These are phyloP conservation scores for Sanghuangporus weigelae DNA, from an alignment of 1,284 basidiomycete genomes.

Conservation along the genomic window DNA sequence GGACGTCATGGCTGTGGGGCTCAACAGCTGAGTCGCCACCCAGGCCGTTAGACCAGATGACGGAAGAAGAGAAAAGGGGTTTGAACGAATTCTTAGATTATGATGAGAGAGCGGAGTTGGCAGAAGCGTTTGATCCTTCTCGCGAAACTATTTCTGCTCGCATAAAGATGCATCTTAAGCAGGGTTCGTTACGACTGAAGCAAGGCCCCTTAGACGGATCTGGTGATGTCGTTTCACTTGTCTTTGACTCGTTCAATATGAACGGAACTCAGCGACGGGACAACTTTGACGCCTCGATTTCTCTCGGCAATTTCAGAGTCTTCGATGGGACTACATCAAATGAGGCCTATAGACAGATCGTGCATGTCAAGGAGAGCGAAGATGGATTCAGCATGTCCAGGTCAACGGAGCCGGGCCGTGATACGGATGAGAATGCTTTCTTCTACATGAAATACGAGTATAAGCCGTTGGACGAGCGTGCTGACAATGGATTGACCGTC, in stretches of 20 bases:
- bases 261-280: slow-evolving; percentile 83
- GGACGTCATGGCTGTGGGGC: slow-evolving; percentile 80
- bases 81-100: slow-evolving; percentile 94
- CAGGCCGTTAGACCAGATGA: slow-evolving; percentile 59
- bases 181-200: slow-evolving; percentile 82
- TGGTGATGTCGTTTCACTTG: slow-evolving; percentile 80
- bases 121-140: slow-evolving; percentile 64
- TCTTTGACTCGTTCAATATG: slow-evolving; percentile 88
- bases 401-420: slow-evolving; percentile 26
- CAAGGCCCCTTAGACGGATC: slow-evolving; percentile 58
- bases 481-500: slow-evolving; percentile 88
- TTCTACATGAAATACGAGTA: slow-evolving; percentile 92
- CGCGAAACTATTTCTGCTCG: slow-evolving; percentile 81
- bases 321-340: slow-evolving; percentile 86
- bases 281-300: slow-evolving; percentile 78
- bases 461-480: slow-evolving; percentile 89
- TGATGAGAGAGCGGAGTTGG: slow-evolving; percentile 78
- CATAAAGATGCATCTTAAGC: slow-evolving; percentile 75
- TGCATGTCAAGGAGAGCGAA: slow-evolving; percentile 73
- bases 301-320: slow-evolving; percentile 85
- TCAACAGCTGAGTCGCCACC: slow-evolving; percentile 34
- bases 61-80: slow-evolving; percentile 89
- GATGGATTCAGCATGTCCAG: slow-evolving; percentile 17
- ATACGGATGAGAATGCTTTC: slow-evolving; percentile 66
- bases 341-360: slow-evolving; percentile 89